phyloP scores from a whole-genome alignment of 2,329 filamentous ascomycete species.

The Colletotrichum abscissum region DNA sequence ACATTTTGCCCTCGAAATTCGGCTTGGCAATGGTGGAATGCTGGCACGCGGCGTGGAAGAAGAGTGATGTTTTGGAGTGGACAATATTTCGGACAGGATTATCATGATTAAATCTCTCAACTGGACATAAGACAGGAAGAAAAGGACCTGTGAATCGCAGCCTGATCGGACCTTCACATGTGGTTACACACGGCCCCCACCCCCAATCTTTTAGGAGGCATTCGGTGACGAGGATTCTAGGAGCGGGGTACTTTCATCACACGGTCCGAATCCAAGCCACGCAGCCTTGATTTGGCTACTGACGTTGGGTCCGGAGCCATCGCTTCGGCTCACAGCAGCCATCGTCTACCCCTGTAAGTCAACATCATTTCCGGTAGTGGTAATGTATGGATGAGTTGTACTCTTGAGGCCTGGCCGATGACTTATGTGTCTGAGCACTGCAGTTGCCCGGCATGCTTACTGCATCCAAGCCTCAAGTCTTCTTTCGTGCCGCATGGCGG shows the following conservation, averaged over 20 bases:
- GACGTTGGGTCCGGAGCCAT: background rate
- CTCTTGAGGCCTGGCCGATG: background rate
- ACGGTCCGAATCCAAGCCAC: background rate
- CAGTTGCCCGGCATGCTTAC: background rate
- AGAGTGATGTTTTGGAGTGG: too few relatives aligned
- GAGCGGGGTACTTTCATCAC: background rate
- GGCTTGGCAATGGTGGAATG: background rate
- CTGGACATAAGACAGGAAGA: background rate
- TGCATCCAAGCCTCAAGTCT: background rate
- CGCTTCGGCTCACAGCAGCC: background rate
- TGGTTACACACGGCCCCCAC: background rate
- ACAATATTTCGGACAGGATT: too few relatives aligned
- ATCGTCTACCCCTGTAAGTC: background rate
- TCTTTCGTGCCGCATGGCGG: background rate
- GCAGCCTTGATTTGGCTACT: background rate
- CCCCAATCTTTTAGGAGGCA: background rate
- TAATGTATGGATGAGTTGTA: background rate
- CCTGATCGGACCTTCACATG: background rate
- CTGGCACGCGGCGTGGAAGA: too few relatives aligned
- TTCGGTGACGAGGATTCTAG: background rate
- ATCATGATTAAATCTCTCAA: background rate
- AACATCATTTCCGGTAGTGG: background rate
- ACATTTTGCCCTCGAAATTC: background rate
- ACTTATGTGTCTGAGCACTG: background rate
- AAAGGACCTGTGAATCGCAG: background rate